Evolutionary conservation across 805 yeast genomes (phyloP).

Genomic region (Metschnikowia baotianmanensis): DNA sequence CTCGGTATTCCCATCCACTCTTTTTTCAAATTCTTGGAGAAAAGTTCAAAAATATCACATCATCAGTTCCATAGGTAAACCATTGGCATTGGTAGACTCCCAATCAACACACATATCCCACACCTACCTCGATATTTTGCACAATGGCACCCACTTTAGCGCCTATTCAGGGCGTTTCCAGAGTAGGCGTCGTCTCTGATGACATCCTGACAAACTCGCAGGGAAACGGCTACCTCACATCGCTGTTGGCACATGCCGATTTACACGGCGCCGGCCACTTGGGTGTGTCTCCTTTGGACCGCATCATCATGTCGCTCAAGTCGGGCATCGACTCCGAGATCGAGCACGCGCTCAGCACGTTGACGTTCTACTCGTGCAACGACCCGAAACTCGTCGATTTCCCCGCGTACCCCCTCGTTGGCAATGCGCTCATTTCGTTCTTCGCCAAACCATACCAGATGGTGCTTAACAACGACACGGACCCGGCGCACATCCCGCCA

Average conservation of each 20-base stretch:
- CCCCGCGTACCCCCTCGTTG: constrained; percentile 41
- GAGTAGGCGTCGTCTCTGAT: constrained; percentile 13
- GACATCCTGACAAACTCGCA: constrained; percentile 6
- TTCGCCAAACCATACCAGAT: constrained; percentile 34
- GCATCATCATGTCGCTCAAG: constrained; percentile 69
- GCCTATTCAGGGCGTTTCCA: constrained; percentile 18
- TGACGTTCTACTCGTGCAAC: constrained; percentile 48
- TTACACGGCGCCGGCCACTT: constrained; percentile 32
- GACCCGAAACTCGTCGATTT: constrained; percentile 50
- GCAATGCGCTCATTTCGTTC: constrained; percentile 38
- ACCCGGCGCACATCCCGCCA: constrained; percentile 16
- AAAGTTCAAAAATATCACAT: no score
- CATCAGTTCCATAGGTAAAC: not conserved
- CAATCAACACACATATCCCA: not conserved
- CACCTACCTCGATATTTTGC: not conserved
- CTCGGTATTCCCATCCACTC: no score
- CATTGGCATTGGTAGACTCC: not conserved
- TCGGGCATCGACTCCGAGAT: constrained; percentile 65
- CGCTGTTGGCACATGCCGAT: constrained; percentile 12
- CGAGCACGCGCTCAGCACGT: constrained; percentile 65
- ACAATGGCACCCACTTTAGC: constrained; percentile 16
- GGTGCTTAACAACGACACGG: constrained; percentile 15
- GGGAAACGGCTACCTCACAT: constrained; percentile 17
- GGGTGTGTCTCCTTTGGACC: constrained; percentile 61
- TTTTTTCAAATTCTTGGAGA: no score